phyloP scores from a whole-genome alignment of 2,329 filamentous ascomycete species.

The Nigrospora osmanthi region DNA sequence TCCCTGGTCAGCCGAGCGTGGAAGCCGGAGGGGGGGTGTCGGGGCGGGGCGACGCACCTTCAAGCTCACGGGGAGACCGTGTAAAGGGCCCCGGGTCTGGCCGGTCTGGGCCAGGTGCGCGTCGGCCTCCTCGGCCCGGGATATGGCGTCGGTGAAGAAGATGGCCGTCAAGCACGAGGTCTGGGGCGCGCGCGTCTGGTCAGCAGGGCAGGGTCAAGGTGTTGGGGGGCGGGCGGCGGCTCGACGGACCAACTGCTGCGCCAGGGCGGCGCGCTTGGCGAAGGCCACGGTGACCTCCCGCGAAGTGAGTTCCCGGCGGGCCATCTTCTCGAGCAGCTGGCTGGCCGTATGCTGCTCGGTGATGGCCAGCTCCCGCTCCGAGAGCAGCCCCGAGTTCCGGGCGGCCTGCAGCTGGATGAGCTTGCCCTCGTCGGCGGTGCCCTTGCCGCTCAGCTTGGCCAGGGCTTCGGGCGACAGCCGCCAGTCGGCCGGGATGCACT shows the following conservation, averaged over 20 bases:
- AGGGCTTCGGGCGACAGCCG: constrained; percentile 1
- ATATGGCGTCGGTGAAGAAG: constrained; percentile 39
- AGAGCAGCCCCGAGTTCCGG: constrained; percentile 6
- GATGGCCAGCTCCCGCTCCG: constrained; percentile 12
- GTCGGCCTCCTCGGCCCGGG: constrained; percentile 36
- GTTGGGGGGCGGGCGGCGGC: too few relatives aligned
- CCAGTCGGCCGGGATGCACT: constrained; percentile 8
- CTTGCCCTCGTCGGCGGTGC: constrained; percentile 5
- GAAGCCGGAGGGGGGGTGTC: too few relatives aligned
- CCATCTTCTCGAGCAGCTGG: constrained; percentile 8
- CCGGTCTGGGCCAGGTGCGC: constrained; percentile 27
- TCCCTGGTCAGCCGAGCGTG: constrained; percentile 13
- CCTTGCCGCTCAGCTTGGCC: constrained; percentile 1
- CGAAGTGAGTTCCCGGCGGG: constrained; percentile 9
- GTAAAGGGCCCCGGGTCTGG: constrained; percentile 46
- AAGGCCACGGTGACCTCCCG: constrained; percentile 16
- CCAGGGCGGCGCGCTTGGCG: constrained; percentile 17
- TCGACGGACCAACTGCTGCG: constrained; percentile 14
- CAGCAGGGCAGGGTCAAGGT: neutral
- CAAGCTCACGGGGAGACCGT: constrained; percentile 45
- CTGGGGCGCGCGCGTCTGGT: neutral
- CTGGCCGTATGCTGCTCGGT: constrained; percentile 8
- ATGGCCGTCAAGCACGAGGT: constrained; percentile 33
- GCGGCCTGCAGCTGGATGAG: constrained; percentile 4
- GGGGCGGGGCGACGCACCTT: constrained; percentile 12